Percentiles rank a stretch among this genome's conserved stretches.
Conservation (phyloP, 164 flowering plant species). For the Dillenia suffruticosa region DNA sequence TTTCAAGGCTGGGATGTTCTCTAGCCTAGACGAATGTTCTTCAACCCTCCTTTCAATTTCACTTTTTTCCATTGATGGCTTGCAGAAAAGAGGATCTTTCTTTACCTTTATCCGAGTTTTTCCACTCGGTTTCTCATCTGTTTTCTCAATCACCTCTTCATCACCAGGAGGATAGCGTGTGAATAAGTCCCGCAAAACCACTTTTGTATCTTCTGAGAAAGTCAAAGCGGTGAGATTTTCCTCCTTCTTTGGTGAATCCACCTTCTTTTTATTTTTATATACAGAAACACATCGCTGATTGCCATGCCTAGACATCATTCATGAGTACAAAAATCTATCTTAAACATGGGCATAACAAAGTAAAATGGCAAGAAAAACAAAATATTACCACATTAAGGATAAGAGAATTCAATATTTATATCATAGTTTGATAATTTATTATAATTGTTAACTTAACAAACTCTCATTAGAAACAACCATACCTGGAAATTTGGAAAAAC, state of each 20-base stretch:
- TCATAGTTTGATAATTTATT: not conserved
- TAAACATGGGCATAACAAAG: not conserved
- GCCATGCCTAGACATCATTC: slow-evolving; percentile 42
- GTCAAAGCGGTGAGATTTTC: slow-evolving; percentile 30
- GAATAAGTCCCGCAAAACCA: slow-evolving; percentile 57
- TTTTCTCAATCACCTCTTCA: slow-evolving; percentile 27
- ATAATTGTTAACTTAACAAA: not conserved
- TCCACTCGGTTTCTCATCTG: slow-evolving; percentile 12
- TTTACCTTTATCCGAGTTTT: slow-evolving; percentile 11
- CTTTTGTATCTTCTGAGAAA: slow-evolving; percentile 62
- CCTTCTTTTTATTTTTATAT: slow-evolving; percentile 33
- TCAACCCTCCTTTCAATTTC: slow-evolving; percentile 58
- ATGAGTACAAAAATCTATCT: not conserved
- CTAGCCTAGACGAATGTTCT: slow-evolving; percentile 34
- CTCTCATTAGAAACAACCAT: slow-evolving; percentile 17
- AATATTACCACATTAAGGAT: not conserved
- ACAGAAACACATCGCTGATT: slow-evolving; percentile 60
- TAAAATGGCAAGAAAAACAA: not conserved
- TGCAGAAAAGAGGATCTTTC: slow-evolving; percentile 51
- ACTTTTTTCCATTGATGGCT: slow-evolving; percentile 37
- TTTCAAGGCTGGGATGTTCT: slow-evolving; percentile 32
- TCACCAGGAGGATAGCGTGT: slow-evolving; percentile 67
- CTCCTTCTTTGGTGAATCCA: slow-evolving; percentile 12
- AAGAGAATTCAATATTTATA: not conserved
- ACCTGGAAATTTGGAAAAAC: slow-evolving; percentile 88